Percentiles rank a stretch among this genome's conserved stretches.
Conservation (phyloP, 306 rosid genomes). For the Trifolium pratense region DNA sequence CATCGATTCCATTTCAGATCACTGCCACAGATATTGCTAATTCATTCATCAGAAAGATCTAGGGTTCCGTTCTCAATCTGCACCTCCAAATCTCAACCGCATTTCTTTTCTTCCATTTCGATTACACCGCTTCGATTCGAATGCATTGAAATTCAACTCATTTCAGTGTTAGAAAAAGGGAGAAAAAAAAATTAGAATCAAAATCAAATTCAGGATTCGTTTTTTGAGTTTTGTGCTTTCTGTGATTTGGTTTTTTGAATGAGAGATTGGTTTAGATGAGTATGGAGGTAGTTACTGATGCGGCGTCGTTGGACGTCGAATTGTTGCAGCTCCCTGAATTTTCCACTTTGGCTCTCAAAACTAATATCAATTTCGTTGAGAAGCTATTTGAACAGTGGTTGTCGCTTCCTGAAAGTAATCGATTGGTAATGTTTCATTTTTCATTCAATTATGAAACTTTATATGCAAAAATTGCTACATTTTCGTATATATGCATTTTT, state of each 20-base stretch:
- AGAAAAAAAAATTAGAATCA: no score
- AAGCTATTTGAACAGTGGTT: slow-evolving; percentile 94
- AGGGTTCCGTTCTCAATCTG: slow-evolving; percentile 51
- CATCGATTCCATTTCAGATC: slow-evolving; percentile 40
- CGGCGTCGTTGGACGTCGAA: slow-evolving; percentile 87
- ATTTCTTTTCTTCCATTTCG: slow-evolving; percentile 19
- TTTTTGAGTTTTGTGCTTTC: slow-evolving; percentile 32
- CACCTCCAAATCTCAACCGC: slow-evolving; percentile 42
- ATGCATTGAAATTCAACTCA: slow-evolving; percentile 43
- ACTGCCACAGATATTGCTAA: slow-evolving; percentile 20
- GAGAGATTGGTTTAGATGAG: slow-evolving; percentile 66
- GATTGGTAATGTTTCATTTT: slow-evolving; percentile 68
- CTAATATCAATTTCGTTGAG: slow-evolving; percentile 70
- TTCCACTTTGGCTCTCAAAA: slow-evolving; percentile 78
- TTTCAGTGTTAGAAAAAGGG: slow-evolving; percentile 12
- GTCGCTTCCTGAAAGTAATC: slow-evolving; percentile 82
- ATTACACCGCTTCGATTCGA: slow-evolving; percentile 31
- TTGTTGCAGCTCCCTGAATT: slow-evolving; percentile 87
- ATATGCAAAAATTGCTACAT: slow-evolving; percentile 7
- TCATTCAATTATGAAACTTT: slow-evolving; percentile 24
- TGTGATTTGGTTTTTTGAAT: slow-evolving; percentile 52
- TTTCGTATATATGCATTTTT: not conserved
- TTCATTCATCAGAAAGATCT: slow-evolving; percentile 46
- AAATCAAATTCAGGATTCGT: slow-evolving; percentile 49
- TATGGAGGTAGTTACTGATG: slow-evolving; percentile 85